phyloP scores from a whole-genome alignment of 78 protist species.

The Tieghemostelium lacteum region DNA sequence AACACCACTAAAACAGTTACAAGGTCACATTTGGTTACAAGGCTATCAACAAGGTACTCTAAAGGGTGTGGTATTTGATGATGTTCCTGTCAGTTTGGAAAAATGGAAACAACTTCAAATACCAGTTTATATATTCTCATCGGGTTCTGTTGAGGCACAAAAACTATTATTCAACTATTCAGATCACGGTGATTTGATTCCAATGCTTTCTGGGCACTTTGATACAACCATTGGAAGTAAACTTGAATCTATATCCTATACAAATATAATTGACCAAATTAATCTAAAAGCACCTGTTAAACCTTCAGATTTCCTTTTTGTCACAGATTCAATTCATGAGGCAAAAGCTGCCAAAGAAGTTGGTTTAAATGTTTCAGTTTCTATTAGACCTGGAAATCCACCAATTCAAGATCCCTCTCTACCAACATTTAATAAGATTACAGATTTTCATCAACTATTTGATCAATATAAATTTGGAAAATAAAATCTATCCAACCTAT shows the following conservation, averaged over 20 bases:
- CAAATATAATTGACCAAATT: constrained; percentile 43
- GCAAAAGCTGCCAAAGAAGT: constrained; percentile 76
- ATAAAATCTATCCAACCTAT: no score
- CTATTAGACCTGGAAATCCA: constrained; percentile 61
- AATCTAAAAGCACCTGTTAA: background rate
- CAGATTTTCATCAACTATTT: constrained; percentile 34
- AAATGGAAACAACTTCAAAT: constrained; percentile 16
- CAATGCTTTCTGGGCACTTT: constrained; percentile 78
- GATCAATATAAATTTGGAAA: constrained; percentile 33
- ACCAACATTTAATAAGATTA: background rate
- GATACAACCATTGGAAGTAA: constrained; percentile 86
- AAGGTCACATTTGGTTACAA: constrained; percentile 90
- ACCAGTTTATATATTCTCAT: constrained; percentile 83
- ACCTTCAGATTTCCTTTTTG: constrained; percentile 45
- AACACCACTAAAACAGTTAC: constrained; percentile 87
- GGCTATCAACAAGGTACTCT: constrained; percentile 82
- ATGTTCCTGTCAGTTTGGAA: constrained; percentile 74
- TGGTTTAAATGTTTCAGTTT: constrained; percentile 8
- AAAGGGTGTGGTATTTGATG: constrained; percentile 69
- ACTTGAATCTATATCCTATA: constrained; percentile 58
- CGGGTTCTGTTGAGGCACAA: constrained; percentile 90
- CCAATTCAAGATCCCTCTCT: constrained; percentile 3
- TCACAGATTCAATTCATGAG: constrained; percentile 85
- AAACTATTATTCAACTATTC: constrained; percentile 83
- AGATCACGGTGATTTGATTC: constrained; percentile 54